Evolutionary conservation across 108 stramenopile species (phyloP).

Genomic region (Epithemia pelagica): DNA sequence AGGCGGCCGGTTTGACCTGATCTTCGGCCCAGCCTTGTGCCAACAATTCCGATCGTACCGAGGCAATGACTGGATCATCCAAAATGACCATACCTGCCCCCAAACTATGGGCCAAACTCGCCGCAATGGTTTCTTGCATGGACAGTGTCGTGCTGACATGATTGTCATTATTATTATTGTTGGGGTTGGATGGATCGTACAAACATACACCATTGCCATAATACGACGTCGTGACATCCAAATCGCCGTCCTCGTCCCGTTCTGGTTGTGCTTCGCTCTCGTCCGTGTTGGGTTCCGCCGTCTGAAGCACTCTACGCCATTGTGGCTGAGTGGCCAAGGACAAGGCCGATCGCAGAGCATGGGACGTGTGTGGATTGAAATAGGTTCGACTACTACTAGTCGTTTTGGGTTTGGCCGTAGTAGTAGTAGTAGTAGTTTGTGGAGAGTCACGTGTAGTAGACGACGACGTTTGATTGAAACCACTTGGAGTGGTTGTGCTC

Average conservation of each 20-base stretch:
- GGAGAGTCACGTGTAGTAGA: not conserved
- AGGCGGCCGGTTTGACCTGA: conserved; percentile 43
- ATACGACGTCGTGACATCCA: not conserved
- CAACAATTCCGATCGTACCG: conserved; percentile 49
- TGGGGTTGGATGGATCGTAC: not conserved
- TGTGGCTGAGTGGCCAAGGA: conserved; percentile 71
- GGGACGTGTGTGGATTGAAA: conserved; percentile 36
- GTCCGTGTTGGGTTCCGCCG: not conserved
- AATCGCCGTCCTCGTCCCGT: not conserved
- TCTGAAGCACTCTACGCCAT: conserved; percentile 49
- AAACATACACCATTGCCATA: conserved; percentile 4
- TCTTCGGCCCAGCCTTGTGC: conserved; percentile 34
- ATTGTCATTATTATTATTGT: conserved; percentile 2
- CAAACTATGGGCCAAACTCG: conserved; percentile 80
- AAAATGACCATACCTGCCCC: conserved; percentile 66
- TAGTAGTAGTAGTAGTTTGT: conserved; percentile 14
- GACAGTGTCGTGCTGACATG: conserved; percentile 43
- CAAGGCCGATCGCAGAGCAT: conserved; percentile 61
- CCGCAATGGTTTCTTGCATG: conserved; percentile 84
- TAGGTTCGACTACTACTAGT: conserved; percentile 37
- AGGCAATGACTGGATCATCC: conserved; percentile 59
- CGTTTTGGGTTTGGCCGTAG: not conserved
- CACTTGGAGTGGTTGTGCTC: not conserved
- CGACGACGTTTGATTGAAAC: not conserved
- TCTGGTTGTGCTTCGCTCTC: not conserved